These are phyloP conservation scores for Auxenochlorella pyrenoidosa DNA, from an alignment of 139 green algal species.

Conservation along the genomic window DNA sequence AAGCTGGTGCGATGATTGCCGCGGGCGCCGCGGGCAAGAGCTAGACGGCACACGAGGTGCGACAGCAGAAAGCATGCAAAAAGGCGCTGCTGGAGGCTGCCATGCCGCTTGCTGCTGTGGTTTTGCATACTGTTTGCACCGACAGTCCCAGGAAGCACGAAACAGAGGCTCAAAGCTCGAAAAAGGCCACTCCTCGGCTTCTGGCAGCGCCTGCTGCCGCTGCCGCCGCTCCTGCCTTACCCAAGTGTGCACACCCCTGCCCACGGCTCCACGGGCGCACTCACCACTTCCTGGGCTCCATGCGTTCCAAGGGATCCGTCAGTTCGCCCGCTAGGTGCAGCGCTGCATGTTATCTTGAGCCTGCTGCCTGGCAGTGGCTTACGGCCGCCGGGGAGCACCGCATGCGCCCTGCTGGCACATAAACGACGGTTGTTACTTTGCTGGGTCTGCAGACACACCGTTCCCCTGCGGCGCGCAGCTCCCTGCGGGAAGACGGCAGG, in stretches of 20 bases:
- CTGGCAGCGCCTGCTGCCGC: neutral
- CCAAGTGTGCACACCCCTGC: neutral
- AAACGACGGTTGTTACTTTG: neutral
- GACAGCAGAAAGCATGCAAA: neutral
- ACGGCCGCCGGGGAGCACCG: neutral
- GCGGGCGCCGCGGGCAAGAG: neutral
- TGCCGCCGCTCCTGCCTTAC: neutral
- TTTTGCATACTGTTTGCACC: neutral
- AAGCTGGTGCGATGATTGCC: neutral
- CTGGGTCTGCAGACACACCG: neutral
- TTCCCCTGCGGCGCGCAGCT: neutral
- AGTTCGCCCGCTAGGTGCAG: too few relatives aligned
- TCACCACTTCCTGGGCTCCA: constrained; percentile 10
- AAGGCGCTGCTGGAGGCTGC: too few relatives aligned
- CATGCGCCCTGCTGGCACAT: neutral
- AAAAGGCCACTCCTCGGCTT: too few relatives aligned
- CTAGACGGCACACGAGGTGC: neutral
- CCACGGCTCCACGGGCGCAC: neutral
- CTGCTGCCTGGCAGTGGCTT: neutral
- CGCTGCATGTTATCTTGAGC: constrained; percentile 21
- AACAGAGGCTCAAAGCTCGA: too few relatives aligned
- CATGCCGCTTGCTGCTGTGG: neutral
- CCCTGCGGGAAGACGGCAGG: neutral
- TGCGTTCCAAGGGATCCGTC: neutral
- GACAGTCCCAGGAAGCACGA: neutral